Evolutionary conservation across 768 basidiomycete species (phyloP).

Genomic region (Mycena alexandri): DNA sequence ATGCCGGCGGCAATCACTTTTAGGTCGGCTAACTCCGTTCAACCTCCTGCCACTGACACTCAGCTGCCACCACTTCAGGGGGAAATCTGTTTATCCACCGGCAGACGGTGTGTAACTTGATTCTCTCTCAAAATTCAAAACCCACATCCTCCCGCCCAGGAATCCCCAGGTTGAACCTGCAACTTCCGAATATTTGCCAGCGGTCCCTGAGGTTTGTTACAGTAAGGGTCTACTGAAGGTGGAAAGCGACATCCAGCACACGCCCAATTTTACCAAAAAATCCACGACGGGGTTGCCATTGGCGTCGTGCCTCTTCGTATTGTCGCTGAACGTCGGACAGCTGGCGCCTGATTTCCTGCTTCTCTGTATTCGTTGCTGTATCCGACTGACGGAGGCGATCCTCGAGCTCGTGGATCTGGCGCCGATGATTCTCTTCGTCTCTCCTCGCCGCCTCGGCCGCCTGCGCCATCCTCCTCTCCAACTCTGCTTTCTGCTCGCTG

Average conservation of each 20-base stretch:
- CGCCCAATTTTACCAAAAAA: slow-evolving; percentile 41
- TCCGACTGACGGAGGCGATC: slow-evolving; percentile 27
- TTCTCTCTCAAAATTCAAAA: too few species aligned
- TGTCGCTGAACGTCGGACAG: slow-evolving; percentile 29
- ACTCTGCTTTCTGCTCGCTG: slow-evolving; percentile 49
- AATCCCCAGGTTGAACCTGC: too few species aligned
- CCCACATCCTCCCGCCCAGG: too few species aligned
- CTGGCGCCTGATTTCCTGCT: slow-evolving; percentile 28
- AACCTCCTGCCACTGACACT: too few species aligned
- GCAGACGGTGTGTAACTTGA: too few species aligned
- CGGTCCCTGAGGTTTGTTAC: too few species aligned
- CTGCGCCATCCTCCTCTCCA: slow-evolving; percentile 47
- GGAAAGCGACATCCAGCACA: slow-evolving; percentile 37
- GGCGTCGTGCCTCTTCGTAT: slow-evolving; percentile 11
- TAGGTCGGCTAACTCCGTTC: too few species aligned
- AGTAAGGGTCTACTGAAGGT: not conserved
- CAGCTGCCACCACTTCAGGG: too few species aligned
- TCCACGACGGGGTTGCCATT: slow-evolving; percentile 18
- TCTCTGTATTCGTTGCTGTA: slow-evolving; percentile 28
- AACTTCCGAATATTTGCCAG: too few species aligned
- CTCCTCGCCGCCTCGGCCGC: slow-evolving; percentile 37
- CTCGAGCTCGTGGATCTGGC: slow-evolving; percentile 38
- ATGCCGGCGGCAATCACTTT: too few species aligned
- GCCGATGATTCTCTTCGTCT: slow-evolving; percentile 32
- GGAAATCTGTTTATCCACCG: too few species aligned